Conservation (phyloP, 108 stramenopile species). For the Skeletonema menzelii region DNA sequence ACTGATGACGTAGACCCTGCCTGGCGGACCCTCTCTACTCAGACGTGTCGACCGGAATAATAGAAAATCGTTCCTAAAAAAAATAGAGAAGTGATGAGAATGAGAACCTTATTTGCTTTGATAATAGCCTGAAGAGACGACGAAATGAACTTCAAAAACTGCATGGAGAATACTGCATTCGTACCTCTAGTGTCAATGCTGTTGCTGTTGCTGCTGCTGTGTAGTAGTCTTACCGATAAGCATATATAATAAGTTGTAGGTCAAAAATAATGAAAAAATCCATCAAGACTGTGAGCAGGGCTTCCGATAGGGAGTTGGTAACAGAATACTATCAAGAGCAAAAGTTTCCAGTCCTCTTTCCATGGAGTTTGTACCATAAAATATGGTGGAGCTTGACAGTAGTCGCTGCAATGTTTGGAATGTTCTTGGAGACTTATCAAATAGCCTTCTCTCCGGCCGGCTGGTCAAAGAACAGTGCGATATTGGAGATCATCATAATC, state of each 20-base stretch:
- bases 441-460: constrained; percentile 37
- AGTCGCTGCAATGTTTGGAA: constrained; percentile 31
- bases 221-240: neutral
- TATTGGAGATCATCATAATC: constrained; percentile 20
- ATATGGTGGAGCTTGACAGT: constrained; percentile 45
- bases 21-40: too few relatives aligned
- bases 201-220: too few relatives aligned
- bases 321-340: neutral
- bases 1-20: too few relatives aligned
- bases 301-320: neutral
- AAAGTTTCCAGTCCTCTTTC: neutral
- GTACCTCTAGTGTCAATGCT: too few relatives aligned
- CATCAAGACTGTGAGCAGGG: neutral
- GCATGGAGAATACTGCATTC: too few relatives aligned
- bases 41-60: too few relatives aligned
- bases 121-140: too few relatives aligned
- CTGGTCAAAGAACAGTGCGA: neutral
- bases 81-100: too few relatives aligned
- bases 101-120: too few relatives aligned
- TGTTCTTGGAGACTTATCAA: constrained; percentile 42
- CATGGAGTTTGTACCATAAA: constrained; percentile 12
- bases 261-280: neutral
- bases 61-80: too few relatives aligned
- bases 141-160: too few relatives aligned
- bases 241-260: too few relatives aligned